Conservation (phyloP, 2,329 filamentous ascomycete species). For the Fusarium burgessii region DNA sequence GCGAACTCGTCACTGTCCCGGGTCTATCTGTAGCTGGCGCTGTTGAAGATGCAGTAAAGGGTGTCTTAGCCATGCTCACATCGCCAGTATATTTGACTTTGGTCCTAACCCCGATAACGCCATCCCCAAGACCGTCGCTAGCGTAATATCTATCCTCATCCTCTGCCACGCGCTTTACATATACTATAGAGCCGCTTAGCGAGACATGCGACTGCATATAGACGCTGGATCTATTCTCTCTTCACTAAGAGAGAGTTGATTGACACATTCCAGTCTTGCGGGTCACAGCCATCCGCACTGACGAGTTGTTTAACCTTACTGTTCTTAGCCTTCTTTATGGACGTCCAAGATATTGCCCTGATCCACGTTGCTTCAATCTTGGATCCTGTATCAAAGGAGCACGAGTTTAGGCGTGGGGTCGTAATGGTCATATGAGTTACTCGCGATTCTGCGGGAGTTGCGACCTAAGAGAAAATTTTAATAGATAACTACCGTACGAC, state of each 20-base stretch:
- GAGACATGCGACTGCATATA: constrained; percentile 17
- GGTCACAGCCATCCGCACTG: neutral
- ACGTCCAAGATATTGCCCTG: constrained; percentile 21
- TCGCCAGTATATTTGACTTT: constrained; percentile 57
- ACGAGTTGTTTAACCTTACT: neutral
- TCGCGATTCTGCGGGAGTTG: constrained; percentile 11
- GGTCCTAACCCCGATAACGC: constrained; percentile 56
- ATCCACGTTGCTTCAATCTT: constrained; percentile 16
- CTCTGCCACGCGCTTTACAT: constrained; percentile 52
- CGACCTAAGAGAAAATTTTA: constrained; percentile 7
- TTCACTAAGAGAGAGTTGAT: constrained; percentile 7
- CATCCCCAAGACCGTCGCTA: constrained; percentile 54
- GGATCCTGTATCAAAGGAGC: constrained; percentile 11
- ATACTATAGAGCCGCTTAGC: constrained; percentile 41
- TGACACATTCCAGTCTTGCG: constrained; percentile 8
- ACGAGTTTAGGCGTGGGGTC: constrained; percentile 18
- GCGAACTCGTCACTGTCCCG: constrained; percentile 55
- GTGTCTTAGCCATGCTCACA: constrained; percentile 57
- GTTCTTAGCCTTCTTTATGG: neutral
- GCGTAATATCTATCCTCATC: constrained; percentile 54
- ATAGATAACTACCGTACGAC: constrained; percentile 8
- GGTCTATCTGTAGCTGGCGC: constrained; percentile 53
- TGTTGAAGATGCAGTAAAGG: constrained; percentile 50
- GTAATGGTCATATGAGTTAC: constrained; percentile 13
- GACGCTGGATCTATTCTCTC: neutral